Evolutionary conservation across 73 alveolate genomes (phyloP).

Genomic region (Paraurostyla sp.): DNA sequence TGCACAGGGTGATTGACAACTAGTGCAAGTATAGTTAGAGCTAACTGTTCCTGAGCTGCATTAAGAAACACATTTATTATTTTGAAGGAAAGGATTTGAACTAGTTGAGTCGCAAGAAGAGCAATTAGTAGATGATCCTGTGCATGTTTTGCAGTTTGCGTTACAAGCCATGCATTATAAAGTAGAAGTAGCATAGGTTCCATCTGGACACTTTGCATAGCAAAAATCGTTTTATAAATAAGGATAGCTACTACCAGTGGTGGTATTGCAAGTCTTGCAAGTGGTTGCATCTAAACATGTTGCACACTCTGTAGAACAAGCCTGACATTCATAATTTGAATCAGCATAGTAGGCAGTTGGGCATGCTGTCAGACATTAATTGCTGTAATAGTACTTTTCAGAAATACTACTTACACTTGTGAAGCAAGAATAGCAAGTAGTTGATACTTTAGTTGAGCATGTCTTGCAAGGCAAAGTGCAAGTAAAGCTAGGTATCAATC

Average conservation of each 20-base stretch:
- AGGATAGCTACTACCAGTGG: neutral
- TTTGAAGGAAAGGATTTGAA: neutral
- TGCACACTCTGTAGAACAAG: neutral
- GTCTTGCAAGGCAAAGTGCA: conserved; percentile 73
- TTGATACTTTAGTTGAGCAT: conserved; percentile 28
- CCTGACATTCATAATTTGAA: neutral
- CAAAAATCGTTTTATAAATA: neutral
- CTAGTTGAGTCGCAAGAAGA: conserved; percentile 22
- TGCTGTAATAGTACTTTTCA: neutral
- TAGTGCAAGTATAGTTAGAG: neutral
- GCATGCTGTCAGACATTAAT: conserved; percentile 23
- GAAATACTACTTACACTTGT: neutral
- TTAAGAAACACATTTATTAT: neutral
- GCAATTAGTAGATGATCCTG: neutral
- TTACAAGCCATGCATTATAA: neutral
- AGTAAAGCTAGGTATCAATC: conserved; percentile 58
- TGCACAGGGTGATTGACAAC: conserved; percentile 33
- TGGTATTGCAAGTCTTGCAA: conserved; percentile 4
- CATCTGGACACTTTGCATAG: conserved; percentile 20
- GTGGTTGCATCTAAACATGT: neutral
- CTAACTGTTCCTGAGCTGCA: neutral
- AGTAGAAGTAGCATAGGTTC: neutral
- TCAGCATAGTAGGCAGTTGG: conserved; percentile 41
- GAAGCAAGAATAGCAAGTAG: conserved; percentile 44
- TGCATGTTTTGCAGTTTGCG: conserved; percentile 18